Evolutionary conservation across 2,329 filamentous ascomycete species (phyloP), one percentile per base, ranked within the genome.

Genomic region (Pleurostoma richardsiae): DNA sequence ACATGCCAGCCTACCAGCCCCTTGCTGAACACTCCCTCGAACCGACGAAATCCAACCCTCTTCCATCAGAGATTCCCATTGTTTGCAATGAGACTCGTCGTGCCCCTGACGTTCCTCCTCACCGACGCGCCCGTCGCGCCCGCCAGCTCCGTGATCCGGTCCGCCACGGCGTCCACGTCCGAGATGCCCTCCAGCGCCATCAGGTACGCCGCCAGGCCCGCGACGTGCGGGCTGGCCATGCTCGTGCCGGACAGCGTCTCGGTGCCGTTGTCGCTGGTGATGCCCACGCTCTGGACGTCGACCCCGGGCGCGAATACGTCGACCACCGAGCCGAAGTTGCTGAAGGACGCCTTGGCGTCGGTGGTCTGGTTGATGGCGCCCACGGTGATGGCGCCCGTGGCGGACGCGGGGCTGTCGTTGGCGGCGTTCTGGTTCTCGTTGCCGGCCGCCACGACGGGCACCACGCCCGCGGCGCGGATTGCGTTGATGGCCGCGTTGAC

Each of bases 211-310:
- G 80, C 82, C 4, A 88, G 70, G 42, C 85, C 85, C 42, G 80
- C 76, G 45, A 88, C 74, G 60, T 87, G 83, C 2, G 85, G 85
- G 10, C 76, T 76, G 29, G 85, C 82, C 82, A 85, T 86, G 51
- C 75, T 77, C 51, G 79, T 81, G 44, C 78, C 79, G 55, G 71
- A 77, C 42, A 81, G 65, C 19, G 59, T 61, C 33, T 63, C 63
- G 43, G 66, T 72, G 50, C 64, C 71, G 26, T 64, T 74, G 56
- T 76, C 63, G 52, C 58, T 72, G n/a, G 57, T 52, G 61, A 80
- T 80, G 45, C 76, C 74, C 39, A 74, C 74, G 51, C 73, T 78
- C 46, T 72, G 61, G 29, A 83, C 69, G 43, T 73, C 54, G 44
- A 82, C 76, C 42, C 79, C 80, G 3, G 77, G 77, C 10, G 73